phyloP scores from a whole-genome alignment of 192 early-diverging fungal species.

The Coemansia javaensis region DNA sequence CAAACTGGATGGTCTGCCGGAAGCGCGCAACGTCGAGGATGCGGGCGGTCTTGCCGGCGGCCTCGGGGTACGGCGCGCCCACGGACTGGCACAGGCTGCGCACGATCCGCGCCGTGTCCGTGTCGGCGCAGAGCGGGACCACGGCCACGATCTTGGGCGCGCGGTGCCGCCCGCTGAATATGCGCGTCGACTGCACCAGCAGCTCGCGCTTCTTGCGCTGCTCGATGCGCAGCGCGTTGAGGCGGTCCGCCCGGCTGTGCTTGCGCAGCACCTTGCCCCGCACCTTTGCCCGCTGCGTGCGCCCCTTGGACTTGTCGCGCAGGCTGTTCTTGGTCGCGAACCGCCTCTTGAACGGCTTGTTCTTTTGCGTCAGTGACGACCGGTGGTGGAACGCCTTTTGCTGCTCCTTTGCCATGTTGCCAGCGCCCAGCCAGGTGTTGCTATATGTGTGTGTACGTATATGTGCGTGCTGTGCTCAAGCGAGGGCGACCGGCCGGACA shows the following conservation, averaged over 20 bases:
- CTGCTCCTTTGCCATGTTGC: slow-evolving; percentile 27
- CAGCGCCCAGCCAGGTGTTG: too few species aligned
- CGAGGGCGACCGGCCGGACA: too few species aligned
- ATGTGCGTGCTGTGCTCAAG: too few species aligned
- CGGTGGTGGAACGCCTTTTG: slow-evolving; percentile 59
- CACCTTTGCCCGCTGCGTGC: slow-evolving; percentile 57
- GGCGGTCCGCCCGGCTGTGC: slow-evolving; percentile 69
- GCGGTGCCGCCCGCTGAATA: slow-evolving; percentile 78
- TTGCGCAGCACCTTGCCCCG: slow-evolving; percentile 55
- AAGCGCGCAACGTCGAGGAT: slow-evolving; percentile 67
- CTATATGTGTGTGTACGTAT: too few species aligned
- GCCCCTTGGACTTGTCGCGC: slow-evolving; percentile 80
- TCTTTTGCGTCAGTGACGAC: slow-evolving; percentile 80
- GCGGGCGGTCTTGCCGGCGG: slow-evolving; percentile 1
- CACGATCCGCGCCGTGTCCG: slow-evolving; percentile 50
- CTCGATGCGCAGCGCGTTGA: slow-evolving; percentile 69
- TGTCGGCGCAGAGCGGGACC: slow-evolving; percentile 82
- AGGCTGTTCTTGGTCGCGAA: slow-evolving; percentile 77
- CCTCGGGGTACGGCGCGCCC: slow-evolving; percentile 49
- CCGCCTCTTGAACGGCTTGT: slow-evolving; percentile 96
- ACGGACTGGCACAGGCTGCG: slow-evolving; percentile 51
- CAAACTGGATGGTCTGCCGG: slow-evolving; percentile 85
- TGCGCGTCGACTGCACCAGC: slow-evolving; percentile 61
- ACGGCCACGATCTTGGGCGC: slow-evolving; percentile 89
- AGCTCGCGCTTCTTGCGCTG: slow-evolving; percentile 83